A percentile compares a stretch with the other conserved stretches of the same genome.
phyloP scores from a whole-genome alignment of 495 filamentous ascomycete genomes.

The Aspergillus sparsus region DNA sequence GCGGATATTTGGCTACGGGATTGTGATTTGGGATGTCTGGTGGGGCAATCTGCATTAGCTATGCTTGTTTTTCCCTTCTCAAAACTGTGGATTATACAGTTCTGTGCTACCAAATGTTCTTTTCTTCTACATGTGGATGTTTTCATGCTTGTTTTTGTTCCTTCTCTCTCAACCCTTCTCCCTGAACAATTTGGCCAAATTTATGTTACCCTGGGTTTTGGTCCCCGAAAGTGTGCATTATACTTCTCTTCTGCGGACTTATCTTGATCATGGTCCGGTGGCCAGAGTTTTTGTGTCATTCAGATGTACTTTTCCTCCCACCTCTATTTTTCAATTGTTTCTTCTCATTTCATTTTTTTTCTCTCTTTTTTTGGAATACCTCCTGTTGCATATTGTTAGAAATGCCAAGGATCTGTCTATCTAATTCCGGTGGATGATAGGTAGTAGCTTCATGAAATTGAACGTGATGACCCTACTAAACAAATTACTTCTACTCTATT shows the following conservation, averaged over 20 bases:
- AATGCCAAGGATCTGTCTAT: constrained; percentile 2
- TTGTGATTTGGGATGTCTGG: constrained; percentile 27
- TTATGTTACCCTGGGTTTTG: constrained; percentile 35
- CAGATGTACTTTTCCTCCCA: constrained; percentile 9
- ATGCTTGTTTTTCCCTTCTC: constrained; percentile 18
- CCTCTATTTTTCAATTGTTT: neutral
- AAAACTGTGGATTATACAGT: constrained; percentile 22
- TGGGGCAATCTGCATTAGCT: constrained; percentile 30
- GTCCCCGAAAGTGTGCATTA: constrained; percentile 32
- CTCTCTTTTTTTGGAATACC: constrained; percentile 11
- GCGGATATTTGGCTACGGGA: constrained; percentile 24
- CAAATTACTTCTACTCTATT: too few species aligned
- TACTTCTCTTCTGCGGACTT: constrained; percentile 15
- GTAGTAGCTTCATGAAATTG: constrained; percentile 4
- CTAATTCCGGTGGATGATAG: neutral
- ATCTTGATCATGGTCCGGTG: constrained; percentile 18
- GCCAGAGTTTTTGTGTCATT: constrained; percentile 15
- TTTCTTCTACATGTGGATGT: constrained; percentile 21
- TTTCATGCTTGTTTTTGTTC: constrained; percentile 17
- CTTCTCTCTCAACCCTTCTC: constrained; percentile 24
- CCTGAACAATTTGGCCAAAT: constrained; percentile 25
- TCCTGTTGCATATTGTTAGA: constrained; percentile 6
- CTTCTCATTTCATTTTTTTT: neutral
- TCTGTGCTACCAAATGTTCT: constrained; percentile 17
- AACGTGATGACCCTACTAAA: neutral